A percentile compares a stretch with the other conserved stretches of the same genome.
phyloP scores from a whole-genome alignment of 768 basidiomycete species.

The Mycena vitilis region DNA sequence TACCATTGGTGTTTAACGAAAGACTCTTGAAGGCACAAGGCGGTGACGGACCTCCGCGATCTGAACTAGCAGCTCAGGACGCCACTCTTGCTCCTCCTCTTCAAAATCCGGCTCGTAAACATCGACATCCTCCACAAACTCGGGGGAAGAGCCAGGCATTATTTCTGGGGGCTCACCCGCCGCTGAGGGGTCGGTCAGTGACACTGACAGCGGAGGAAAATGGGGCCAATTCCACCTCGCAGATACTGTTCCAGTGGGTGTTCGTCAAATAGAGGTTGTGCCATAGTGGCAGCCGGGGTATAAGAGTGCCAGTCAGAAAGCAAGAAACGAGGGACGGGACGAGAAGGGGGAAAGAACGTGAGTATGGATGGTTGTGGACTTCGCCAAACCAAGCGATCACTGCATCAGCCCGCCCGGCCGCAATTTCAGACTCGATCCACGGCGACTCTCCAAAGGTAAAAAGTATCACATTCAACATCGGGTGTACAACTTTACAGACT shows the following conservation, averaged over 20 bases:
- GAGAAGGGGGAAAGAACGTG: neutral
- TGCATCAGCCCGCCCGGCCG: neutral
- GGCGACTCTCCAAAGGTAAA: no score
- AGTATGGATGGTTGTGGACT: no score
- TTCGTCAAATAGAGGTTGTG: constrained; percentile 81
- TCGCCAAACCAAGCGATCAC: neutral
- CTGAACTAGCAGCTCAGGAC: constrained; percentile 49
- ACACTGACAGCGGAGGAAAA: neutral
- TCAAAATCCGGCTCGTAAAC: constrained; percentile 43
- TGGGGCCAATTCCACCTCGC: constrained; percentile 58
- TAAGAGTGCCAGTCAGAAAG: constrained; percentile 34
- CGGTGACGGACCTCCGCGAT: constrained; percentile 53
- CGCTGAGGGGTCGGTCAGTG: constrained; percentile 50
- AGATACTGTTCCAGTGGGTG: constrained; percentile 83
- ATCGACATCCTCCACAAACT: constrained; percentile 54
- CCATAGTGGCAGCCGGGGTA: constrained; percentile 58
- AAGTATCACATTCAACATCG: no score
- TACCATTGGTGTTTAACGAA: constrained; percentile 23
- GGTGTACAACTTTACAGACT: no score
- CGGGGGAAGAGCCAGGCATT: constrained; percentile 67
- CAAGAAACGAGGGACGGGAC: constrained; percentile 18
- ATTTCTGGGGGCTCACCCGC: constrained; percentile 66
- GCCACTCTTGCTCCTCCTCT: constrained; percentile 46
- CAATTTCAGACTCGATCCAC: no score
- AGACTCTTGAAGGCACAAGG: constrained; percentile 6